Percentiles rank a stretch among this genome's conserved stretches.
These are phyloP conservation scores for Chloroidium sp. DNA, from an alignment of 163 green algal species.

Conservation along the genomic window DNA sequence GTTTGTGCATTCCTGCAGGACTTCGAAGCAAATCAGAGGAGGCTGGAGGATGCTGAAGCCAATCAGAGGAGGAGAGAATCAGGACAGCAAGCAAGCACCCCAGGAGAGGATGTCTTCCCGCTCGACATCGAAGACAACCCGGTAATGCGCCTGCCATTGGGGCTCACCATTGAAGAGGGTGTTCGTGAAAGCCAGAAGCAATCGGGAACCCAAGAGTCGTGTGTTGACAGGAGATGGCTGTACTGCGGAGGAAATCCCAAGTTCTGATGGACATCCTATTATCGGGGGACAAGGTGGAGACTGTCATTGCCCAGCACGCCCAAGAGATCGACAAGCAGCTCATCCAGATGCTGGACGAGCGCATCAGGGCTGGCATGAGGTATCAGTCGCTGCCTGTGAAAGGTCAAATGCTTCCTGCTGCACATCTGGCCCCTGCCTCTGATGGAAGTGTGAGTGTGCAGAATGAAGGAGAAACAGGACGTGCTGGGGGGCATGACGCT, in stretches of 20 bases:
- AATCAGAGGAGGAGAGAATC: no score
- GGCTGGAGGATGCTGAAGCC: no score
- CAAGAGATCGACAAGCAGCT: not conserved
- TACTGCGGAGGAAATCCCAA: not conserved
- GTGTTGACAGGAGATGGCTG: not conserved
- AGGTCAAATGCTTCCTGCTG: not conserved
- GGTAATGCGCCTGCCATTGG: not conserved
- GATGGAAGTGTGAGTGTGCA: not conserved
- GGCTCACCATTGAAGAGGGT: not conserved
- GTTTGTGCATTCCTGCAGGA: no score
- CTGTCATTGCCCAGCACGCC: not conserved
- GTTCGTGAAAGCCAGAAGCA: not conserved
- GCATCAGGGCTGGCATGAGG: not conserved
- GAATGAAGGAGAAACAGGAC: not conserved
- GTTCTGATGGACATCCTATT: not conserved
- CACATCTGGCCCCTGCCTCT: not conserved
- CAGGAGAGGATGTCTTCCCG: not conserved
- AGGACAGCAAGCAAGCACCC: no score
- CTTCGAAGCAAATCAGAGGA: no score
- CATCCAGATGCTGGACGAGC: not conserved
- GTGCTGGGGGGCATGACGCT: not conserved
- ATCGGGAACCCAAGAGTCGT: not conserved
- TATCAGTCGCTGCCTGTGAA: not conserved
- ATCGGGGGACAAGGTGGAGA: not conserved
- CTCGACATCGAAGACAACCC: not conserved